A percentile compares a stretch with the other conserved stretches of the same genome.
These are phyloP conservation scores for Typha latifolia DNA, from an alignment of 176 grass and related monocot species.

Conservation along the genomic window DNA sequence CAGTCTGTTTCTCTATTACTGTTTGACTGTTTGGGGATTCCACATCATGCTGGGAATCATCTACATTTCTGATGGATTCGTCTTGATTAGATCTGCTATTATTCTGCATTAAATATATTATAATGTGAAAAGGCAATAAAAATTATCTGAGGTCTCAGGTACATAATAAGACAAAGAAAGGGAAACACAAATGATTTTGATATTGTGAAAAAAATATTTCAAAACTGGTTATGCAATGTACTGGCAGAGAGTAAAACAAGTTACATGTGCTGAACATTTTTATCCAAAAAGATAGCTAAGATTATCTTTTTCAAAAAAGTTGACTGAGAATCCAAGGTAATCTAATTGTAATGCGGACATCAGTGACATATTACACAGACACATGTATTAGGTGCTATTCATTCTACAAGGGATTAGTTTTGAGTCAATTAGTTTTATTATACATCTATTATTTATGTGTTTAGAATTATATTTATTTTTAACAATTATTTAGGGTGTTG, in stretches of 20 bases:
- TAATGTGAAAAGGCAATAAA: slow-evolving; percentile 43
- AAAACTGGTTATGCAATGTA: neutral
- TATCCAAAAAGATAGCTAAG: no score
- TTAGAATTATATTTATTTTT: no score
- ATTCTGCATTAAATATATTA: slow-evolving; percentile 72
- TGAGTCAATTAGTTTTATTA: no score
- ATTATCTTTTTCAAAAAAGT: no score
- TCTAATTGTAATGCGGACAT: no score
- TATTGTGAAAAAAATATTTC: neutral
- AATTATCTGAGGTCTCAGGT: slow-evolving; percentile 10
- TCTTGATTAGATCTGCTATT: slow-evolving; percentile 59
- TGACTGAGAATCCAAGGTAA: no score
- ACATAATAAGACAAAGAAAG: slow-evolving; percentile 10
- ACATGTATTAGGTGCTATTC: no score
- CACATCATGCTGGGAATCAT: slow-evolving; percentile 29
- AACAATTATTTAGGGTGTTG: no score
- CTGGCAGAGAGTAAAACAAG: neutral
- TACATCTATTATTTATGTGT: no score
- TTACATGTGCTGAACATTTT: no score
- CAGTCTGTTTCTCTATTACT: slow-evolving; percentile 13
- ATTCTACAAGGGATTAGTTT: no score
- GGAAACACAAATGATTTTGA: neutral
- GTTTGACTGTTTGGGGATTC: slow-evolving; percentile 18
- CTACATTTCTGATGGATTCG: slow-evolving; percentile 45
- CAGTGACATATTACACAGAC: no score